Evolutionary conservation across 129 eudicot genomes (phyloP), one percentile per base, ranked within the genome.

Genomic region (Glebionis coronaria): DNA sequence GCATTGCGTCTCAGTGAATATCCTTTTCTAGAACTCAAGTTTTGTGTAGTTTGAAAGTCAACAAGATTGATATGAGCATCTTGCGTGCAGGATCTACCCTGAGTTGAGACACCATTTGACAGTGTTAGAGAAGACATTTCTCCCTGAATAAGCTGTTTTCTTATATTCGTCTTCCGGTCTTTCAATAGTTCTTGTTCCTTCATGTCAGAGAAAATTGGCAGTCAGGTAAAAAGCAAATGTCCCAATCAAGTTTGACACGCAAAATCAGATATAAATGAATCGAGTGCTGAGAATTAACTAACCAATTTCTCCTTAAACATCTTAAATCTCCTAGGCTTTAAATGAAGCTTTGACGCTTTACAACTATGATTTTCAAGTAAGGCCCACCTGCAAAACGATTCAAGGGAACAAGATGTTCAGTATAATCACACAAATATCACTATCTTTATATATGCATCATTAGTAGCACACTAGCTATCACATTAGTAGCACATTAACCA

Each of bases 321-420:
- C 80, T 91, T 91, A 58, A 83, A 88, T 76, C 96, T 85, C 44
- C 97, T 84, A 70, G 97, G 97, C 87, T 91, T 91, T 80, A 91
- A 74, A 68, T 91, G 97, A 78, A 91, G 96, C 75, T 91, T 91
- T 60, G 97, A 88, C 72, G 97, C 90, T 70, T 91, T 91, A 83
- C 97, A 91, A 63, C 97, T 91, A 62, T 83, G 80, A 72, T 91
- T 88, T 69, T 91, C 96, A 76, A 91, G 67, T 73, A 91, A 78
- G 8, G 97, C 85, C 97, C 97, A 91, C 97, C 97, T 91, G 72
- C 61, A 54, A 63, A 74, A 45, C 18, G 35, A 51, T 63, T 73
- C 25, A 55, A 44, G 16, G 28, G 25, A 12, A 55, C 38, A 65
- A 18, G 25, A 44, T 23, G 19, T 40, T 3, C 13, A 65, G 18